Conservation (phyloP, 2,329 filamentous ascomycete species). For the Nannizzia gypsea region DNA sequence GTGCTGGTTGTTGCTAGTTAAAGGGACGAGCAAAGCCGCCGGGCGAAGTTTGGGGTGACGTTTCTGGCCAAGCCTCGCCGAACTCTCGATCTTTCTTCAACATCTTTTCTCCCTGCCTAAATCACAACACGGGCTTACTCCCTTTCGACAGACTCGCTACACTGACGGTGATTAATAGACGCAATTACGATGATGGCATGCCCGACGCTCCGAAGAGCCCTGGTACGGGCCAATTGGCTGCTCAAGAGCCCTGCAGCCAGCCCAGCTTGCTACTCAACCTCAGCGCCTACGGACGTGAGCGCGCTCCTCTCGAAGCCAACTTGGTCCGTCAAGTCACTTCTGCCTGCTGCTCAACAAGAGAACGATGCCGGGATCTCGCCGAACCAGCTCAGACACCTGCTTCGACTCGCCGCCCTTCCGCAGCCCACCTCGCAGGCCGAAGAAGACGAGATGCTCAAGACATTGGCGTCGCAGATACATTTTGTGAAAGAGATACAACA, state of each 20-base stretch:
- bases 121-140: background rate
- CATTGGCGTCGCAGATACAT: conserved; percentile 68
- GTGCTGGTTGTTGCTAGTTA: background rate
- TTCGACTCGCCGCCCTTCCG: conserved; percentile 80
- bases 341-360: conserved; percentile 26
- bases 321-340: conserved; percentile 73
- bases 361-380: conserved; percentile 42
- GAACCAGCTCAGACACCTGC: conserved; percentile 65
- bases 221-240: background rate
- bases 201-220: background rate
- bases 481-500: conserved; percentile 81
- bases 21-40: too few relatives aligned
- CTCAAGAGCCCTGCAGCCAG: background rate
- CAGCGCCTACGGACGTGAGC: conserved; percentile 15
- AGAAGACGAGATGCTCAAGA: conserved; percentile 59
- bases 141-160: background rate
- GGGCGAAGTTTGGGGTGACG: conserved; percentile 1
- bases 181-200: background rate
- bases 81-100: background rate
- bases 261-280: background rate
- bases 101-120: background rate
- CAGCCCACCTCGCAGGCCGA: conserved; percentile 51
- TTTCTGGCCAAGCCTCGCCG: background rate
- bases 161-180: background rate
- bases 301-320: conserved; percentile 55